Evolutionary conservation across 2,329 filamentous ascomycete genomes (phyloP).

Genomic region (Coniochaeta sp.): DNA sequence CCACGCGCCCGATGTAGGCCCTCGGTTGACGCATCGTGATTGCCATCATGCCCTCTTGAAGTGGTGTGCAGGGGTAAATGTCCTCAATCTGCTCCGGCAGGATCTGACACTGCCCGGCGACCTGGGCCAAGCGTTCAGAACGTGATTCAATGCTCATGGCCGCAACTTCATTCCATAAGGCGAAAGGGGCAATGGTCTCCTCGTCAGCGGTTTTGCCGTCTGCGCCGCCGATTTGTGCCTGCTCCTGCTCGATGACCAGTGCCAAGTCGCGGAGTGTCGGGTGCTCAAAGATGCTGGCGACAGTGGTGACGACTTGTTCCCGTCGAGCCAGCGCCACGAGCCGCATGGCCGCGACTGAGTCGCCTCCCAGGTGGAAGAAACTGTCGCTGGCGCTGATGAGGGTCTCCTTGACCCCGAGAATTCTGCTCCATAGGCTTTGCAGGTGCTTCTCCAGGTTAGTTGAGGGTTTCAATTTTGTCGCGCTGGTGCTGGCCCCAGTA

Average conservation of each 20-base stretch:
- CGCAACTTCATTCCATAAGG: no score
- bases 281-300: background rate
- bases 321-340: background rate
- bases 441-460: background rate
- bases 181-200: no score
- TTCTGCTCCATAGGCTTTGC: background rate
- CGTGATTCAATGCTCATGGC: no score
- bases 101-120: no score
- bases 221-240: no score
- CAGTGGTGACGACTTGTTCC: no score
- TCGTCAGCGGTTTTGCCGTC: no score
- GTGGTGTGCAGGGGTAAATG: slow-evolving; percentile 13
- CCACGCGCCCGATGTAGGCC: background rate
- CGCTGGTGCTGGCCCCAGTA: background rate
- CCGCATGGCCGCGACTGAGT: background rate
- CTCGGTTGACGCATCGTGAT: background rate
- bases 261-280: background rate
- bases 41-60: slow-evolving; percentile 19
- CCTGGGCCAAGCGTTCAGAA: no score
- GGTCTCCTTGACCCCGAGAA: background rate
- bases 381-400: background rate
- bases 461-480: background rate
- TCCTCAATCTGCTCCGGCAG: no score
- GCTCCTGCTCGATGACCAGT: no score
- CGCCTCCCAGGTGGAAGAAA: background rate